Conservation (phyloP, 352 stramenopile species). For the Phytophthora kernoviae region DNA sequence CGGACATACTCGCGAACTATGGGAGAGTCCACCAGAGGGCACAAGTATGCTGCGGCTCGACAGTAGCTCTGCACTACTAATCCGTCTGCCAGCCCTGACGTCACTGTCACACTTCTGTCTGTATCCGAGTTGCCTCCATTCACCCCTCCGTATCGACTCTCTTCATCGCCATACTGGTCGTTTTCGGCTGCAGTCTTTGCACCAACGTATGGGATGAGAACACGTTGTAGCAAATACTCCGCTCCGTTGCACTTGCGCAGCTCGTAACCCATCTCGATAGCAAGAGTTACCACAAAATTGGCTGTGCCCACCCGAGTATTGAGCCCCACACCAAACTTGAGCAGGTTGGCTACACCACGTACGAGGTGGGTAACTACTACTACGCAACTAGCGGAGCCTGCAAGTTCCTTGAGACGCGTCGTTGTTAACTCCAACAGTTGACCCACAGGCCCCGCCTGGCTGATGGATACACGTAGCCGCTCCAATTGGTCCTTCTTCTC, state of each 20-base stretch:
- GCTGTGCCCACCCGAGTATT: conserved; percentile 82
- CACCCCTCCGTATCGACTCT: conserved; percentile 50
- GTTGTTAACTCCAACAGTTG: conserved; percentile 71
- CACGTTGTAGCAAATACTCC: conserved; percentile 54
- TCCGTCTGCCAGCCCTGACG: conserved; percentile 50
- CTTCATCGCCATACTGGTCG: conserved; percentile 71
- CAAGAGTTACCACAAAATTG: conserved; percentile 78
- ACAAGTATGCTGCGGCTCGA: conserved; percentile 75
- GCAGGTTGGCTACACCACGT: conserved; percentile 51
- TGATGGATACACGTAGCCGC: conserved; percentile 76
- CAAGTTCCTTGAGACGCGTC: conserved; percentile 60
- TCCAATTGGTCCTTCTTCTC: conserved; percentile 86
- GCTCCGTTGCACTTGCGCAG: conserved; percentile 68
- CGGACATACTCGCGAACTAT: conserved; percentile 65
- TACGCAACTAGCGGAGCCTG: conserved; percentile 40
- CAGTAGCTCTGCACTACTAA: conserved; percentile 78
- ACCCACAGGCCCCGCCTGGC: conserved; percentile 73
- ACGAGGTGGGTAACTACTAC: conserved; percentile 58
- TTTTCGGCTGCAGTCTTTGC: conserved; percentile 68
- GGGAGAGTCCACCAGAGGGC: conserved; percentile 51
- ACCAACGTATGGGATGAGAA: conserved; percentile 66
- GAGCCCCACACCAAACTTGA: conserved; percentile 80
- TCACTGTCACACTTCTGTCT: conserved; percentile 15
- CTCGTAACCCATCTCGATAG: conserved; percentile 71
- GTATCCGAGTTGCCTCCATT: conserved; percentile 9